Evolutionary conservation across 345 rosid genomes (phyloP).

Genomic region (Populus davidiana): DNA sequence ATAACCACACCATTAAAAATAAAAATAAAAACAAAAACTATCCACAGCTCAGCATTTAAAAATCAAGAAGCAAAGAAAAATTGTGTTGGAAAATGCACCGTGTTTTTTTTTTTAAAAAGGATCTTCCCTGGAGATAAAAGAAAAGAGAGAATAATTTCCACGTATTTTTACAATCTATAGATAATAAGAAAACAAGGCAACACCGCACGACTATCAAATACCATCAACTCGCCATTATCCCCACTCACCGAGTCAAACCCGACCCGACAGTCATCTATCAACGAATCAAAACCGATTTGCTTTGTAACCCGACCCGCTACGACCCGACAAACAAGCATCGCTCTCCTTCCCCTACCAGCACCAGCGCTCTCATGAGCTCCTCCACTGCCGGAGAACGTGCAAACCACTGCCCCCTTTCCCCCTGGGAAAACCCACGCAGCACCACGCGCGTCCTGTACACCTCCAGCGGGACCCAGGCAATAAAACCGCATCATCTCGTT

Average conservation of each 20-base stretch:
- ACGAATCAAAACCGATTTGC: constrained; percentile 39
- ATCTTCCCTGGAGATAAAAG: constrained; percentile 4
- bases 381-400: constrained; percentile 77
- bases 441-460: constrained; percentile 13
- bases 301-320: constrained; percentile 82
- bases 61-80: constrained; percentile 11
- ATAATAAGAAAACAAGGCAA: constrained; percentile 92
- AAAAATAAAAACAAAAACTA: neutral
- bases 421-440: constrained; percentile 61
- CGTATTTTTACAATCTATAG: constrained; percentile 72
- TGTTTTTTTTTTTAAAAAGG: neutral
- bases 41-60: neutral
- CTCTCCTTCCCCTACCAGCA: constrained; percentile 78
- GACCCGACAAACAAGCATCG: constrained; percentile 91
- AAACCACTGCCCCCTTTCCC: constrained; percentile 56
- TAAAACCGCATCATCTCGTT: constrained; percentile 96
- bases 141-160: neutral
- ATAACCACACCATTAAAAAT: neutral
- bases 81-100: constrained; percentile 51
- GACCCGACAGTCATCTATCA: constrained; percentile 36
- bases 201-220: constrained; percentile 82
- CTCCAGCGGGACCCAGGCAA: constrained; percentile 64
- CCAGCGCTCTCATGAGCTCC: constrained; percentile 80
- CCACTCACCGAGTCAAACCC: constrained; percentile 91
- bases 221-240: constrained; percentile 74